These are phyloP conservation scores for Boletus sp. DNA, from an alignment of 768 basidiomycete genomes.

Conservation along the genomic window DNA sequence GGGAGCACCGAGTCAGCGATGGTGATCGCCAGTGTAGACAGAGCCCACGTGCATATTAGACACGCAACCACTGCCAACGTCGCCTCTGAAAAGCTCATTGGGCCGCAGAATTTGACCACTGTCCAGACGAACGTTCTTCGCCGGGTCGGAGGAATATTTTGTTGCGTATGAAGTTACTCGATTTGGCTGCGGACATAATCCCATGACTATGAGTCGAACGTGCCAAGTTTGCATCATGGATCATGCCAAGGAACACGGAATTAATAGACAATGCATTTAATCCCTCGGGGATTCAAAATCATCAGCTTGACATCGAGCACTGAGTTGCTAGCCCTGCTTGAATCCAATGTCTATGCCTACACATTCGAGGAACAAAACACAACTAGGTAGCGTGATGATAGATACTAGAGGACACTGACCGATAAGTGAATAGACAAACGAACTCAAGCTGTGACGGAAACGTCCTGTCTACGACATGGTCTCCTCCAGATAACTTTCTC, in stretches of 20 bases:
- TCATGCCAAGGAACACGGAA: neutral
- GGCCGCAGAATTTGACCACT: constrained; percentile 17
- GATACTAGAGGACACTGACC: constrained; percentile 3
- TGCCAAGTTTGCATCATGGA: constrained; percentile 4
- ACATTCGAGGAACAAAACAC: neutral
- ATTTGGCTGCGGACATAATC: constrained; percentile 15
- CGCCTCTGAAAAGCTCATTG: constrained; percentile 9
- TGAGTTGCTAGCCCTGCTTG: neutral
- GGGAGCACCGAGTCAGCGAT: neutral
- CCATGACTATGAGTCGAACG: constrained; percentile 11
- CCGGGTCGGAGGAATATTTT: neutral
- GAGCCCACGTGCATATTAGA: neutral
- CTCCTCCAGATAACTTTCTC: neutral
- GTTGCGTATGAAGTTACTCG: constrained; percentile 12
- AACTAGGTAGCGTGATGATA: neutral
- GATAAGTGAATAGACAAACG: neutral
- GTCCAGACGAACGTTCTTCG: constrained; percentile 30
- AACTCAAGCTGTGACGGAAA: neutral
- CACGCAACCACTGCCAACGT: neutral
- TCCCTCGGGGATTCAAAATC: neutral
- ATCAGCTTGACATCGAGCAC: neutral
- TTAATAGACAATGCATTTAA: neutral
- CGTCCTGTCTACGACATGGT: constrained; percentile 1
- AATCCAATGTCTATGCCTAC: neutral
- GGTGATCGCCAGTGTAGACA: neutral